A percentile compares a stretch with the other conserved stretches of the same genome.
These are phyloP conservation scores for Solanum medicagineum DNA, from an alignment of 257 asterid species.

Conservation along the genomic window DNA sequence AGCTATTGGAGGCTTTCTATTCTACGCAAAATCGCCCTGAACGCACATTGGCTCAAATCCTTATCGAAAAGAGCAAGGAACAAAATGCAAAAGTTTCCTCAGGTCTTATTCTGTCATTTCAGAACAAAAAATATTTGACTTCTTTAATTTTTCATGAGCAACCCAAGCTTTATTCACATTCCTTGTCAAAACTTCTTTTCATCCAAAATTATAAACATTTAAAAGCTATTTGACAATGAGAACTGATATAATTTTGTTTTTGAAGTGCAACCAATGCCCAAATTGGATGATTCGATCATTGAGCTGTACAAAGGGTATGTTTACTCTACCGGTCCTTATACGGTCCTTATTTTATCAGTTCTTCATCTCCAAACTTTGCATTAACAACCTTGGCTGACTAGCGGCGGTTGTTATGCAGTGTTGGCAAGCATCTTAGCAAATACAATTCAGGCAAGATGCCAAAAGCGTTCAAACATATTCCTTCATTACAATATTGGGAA, in stretches of 20 bases:
- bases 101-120: conserved; percentile 24
- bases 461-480: conserved; percentile 80
- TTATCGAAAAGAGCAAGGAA: conserved; percentile 57
- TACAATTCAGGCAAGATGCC: conserved; percentile 84
- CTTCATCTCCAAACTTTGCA: background rate
- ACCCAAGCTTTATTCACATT: background rate
- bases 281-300: conserved; percentile 62
- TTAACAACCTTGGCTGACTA: background rate
- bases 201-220: background rate
- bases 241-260: conserved; percentile 4
- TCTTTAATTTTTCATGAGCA: background rate
- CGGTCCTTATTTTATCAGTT: background rate
- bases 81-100: conserved; percentile 70
- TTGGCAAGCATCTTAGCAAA: conserved; percentile 68
- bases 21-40: conserved; percentile 53
- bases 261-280: conserved; percentile 54
- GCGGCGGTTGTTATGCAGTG: conserved; percentile 29
- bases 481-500: conserved; percentile 74
- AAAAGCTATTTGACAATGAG: background rate
- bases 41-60: conserved; percentile 72
- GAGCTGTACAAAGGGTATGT: conserved; percentile 82
- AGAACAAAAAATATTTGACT: background rate
- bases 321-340: background rate
- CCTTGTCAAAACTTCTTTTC: background rate
- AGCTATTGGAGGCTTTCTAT: conserved; percentile 57